These are phyloP conservation scores for Melaleuca alternifolia DNA, from an alignment of 345 rosid genomes.

Conservation along the genomic window DNA sequence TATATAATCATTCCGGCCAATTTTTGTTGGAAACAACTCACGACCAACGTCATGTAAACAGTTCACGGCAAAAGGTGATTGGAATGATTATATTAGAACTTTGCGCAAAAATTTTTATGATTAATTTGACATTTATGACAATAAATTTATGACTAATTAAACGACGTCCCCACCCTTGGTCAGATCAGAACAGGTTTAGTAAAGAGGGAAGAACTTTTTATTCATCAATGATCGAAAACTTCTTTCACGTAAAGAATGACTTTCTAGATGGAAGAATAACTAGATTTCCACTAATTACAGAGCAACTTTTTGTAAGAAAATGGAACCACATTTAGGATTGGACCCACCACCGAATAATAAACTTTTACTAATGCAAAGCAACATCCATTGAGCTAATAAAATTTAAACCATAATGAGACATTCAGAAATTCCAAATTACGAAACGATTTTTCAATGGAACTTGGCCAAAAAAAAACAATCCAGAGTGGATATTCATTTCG, in stretches of 20 bases:
- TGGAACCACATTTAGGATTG: background rate
- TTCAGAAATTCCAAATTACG: background rate
- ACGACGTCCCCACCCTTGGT: background rate
- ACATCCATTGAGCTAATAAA: background rate
- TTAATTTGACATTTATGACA: background rate
- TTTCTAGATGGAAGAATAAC: background rate
- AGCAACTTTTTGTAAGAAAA: background rate
- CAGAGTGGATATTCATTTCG: background rate
- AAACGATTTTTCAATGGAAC: background rate
- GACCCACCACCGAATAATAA: background rate
- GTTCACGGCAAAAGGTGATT: background rate
- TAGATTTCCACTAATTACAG: background rate
- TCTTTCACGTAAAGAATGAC: background rate
- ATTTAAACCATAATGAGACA: background rate
- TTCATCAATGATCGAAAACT: background rate
- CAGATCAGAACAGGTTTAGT: background rate
- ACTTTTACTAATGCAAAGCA: background rate
- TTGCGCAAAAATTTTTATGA: background rate
- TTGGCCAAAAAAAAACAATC: background rate
- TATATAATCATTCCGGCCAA: fast-evolving
- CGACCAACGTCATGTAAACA: no score
- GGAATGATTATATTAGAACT: background rate
- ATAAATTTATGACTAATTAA: background rate
- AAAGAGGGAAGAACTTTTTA: background rate
- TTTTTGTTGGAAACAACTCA: background rate